Base-by-base conservation (phyloP, 2,329 filamentous ascomycete species). In the Chalaropsis ovoidea region DNA sequence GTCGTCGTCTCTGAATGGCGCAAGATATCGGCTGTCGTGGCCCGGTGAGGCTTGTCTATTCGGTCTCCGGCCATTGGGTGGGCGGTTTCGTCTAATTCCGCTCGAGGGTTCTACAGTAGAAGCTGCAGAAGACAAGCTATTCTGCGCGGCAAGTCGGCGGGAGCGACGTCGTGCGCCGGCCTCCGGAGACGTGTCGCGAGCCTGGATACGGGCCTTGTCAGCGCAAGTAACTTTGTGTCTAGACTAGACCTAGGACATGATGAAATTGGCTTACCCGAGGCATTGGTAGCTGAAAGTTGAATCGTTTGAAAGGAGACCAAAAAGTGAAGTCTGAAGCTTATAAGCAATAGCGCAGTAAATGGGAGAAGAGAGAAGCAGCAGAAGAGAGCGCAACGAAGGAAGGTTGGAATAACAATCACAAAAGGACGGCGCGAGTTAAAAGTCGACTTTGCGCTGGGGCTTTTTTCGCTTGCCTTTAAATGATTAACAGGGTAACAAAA, bases 141-240 rank as follows among this genome's bases (percentile, higher is more conserved):
- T 4, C 10, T 39, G 24, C 3, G 56, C 43, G 24, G 58, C 60
- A 47, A 67, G 27, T 8, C 66, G 62, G 2, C 61, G 63, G 8
- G 66, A 67, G 24, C 66, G 66, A n/a, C 66, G 62, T 15, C 56
- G 66, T 39, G 58, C 45, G 15, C 35, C 60, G n/a, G 27, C 15
- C 11, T 60, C 58, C 2, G 39, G 39, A 31, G 64, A 43, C 27
- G 61, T 19, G 10, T 41, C 43, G 62, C 54, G 47, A 47, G 62
- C 63, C 66, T 67, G 56, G 11, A 62, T 15, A 24, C 10, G 42
- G 54, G 6, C 1, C 8, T 54, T 39, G 54, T 58, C 24, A 58
- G 54, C 31, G 27, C 24, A 39, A 31, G n/a, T 58, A 17, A 35
- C 31, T 56, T 61, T 64, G 49, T 60, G 61, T 63, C 63, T 61